phyloP scores from a whole-genome alignment of 345 rosid species.

The Citrus australasica region DNA sequence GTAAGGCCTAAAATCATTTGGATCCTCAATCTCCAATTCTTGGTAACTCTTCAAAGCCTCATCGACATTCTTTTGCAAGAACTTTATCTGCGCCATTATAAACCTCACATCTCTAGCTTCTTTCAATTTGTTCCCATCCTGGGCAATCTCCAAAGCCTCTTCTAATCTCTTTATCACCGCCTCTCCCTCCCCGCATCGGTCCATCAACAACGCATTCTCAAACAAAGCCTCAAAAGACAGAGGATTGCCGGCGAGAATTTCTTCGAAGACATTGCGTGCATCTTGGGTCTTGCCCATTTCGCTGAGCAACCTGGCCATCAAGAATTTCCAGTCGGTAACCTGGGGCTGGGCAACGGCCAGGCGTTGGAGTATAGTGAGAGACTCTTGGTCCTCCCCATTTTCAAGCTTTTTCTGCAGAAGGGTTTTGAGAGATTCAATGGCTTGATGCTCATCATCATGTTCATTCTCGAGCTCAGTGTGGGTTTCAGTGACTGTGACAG shows the following conservation, averaged over 20 bases:
- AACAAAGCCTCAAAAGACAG: conserved; percentile 85
- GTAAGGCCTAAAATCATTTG: conserved; percentile 72
- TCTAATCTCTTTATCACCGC: conserved; percentile 63
- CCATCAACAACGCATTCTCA: conserved; percentile 87
- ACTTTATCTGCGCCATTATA: conserved; percentile 81
- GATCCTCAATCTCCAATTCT: conserved; percentile 68
- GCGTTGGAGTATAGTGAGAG: conserved; percentile 43
- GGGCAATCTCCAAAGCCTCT: conserved; percentile 62
- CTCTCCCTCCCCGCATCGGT: conserved; percentile 71
- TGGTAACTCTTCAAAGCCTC: conserved; percentile 72
- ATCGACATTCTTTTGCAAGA: conserved; percentile 83
- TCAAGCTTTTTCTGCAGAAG: conserved; percentile 19
- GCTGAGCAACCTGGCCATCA: conserved; percentile 51
- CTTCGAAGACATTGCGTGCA: conserved; percentile 80
- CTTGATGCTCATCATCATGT: background rate
- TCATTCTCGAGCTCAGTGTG: background rate
- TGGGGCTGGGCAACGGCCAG: conserved; percentile 56
- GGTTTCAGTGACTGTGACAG: background rate
- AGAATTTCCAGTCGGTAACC: conserved; percentile 69
- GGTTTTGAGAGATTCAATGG: background rate
- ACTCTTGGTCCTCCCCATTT: conserved; percentile 67
- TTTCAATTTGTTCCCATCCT: conserved; percentile 52
- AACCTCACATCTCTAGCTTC: conserved; percentile 80
- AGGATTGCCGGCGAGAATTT: conserved; percentile 69
- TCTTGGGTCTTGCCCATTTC: conserved; percentile 59